Evolutionary conservation across 2,329 filamentous ascomycete species (phyloP), one percentile per base, ranked within the genome.

Genomic region (Daldinia sp.): DNA sequence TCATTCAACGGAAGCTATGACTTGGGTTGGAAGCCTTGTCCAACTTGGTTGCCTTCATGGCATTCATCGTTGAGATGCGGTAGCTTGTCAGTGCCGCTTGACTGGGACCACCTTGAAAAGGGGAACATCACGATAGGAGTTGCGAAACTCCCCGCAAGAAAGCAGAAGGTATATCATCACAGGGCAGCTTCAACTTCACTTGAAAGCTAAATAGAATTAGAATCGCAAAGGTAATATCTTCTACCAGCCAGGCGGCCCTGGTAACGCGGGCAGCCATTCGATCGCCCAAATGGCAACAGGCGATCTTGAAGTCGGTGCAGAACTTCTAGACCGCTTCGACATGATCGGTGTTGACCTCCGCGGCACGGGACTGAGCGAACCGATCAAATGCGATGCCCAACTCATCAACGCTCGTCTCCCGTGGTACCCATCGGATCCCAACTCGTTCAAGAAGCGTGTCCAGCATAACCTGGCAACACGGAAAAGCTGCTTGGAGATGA

Each of bases 321-420:
- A 53, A 10, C 11, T 59, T 19, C 23, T 48, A 5, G 49, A 48
- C 6, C 49, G 17, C 23, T 59, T 59, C 30, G 57, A 59, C 32
- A 43, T 54, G 23, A 43, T 59, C 19, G 32, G 29, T 4, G 39
- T 49, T 11, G 57, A 49, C 17, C 21, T 29, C 13, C 17, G 49
- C 5, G 49, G 49, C 8, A 48, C 32, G 4, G 41, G 49, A 13
- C 15, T 49, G 8, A 54, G 57, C 27, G 13, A 49, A 4, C 49
- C 39, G 5, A 6, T 59, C 2, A 47, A 53, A 25, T 59, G 49
- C 25, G 57, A 54, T 17, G 11, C n/a, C 6, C 45, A 59, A 5
- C 37, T 59, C 6, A 39, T 23, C 30, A 54, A 54, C 11, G 11
- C 13, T 17, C 17, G 19, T 7, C 19, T 51, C 1, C 27, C 55